phyloP scores from a whole-genome alignment of 2,329 filamentous ascomycete species.

The Cladosporium cucumerinum region DNA sequence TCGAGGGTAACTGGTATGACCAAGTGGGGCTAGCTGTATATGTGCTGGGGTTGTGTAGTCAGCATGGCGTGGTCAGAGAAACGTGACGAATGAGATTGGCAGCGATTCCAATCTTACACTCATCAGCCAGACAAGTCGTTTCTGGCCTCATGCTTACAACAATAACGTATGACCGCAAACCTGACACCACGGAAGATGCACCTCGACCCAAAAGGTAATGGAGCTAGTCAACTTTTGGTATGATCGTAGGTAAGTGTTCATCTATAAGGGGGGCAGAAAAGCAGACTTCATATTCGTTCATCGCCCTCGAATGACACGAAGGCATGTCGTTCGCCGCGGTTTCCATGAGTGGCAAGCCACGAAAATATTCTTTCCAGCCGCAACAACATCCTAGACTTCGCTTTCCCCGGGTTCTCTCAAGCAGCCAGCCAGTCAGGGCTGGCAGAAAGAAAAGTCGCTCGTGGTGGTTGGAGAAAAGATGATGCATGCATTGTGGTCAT shows the following conservation, averaged over 20 bases:
- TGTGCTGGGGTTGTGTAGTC: background rate
- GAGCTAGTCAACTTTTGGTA: slow-evolving; percentile 1
- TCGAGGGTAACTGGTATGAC: background rate
- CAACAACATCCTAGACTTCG: background rate
- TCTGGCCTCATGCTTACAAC: background rate
- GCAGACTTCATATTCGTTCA: background rate
- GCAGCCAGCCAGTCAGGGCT: background rate
- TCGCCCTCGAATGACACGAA: background rate
- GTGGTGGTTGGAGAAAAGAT: background rate
- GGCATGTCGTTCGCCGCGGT: background rate
- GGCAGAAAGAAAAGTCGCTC: background rate
- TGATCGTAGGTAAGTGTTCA: slow-evolving; percentile 10
- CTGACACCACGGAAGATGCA: background rate
- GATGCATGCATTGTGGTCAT: slow-evolving; percentile 11
- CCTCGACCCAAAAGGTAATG: background rate
- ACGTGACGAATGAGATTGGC: background rate
- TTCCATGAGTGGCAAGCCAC: background rate
- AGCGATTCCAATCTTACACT: background rate
- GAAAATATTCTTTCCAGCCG: background rate
- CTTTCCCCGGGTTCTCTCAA: background rate
- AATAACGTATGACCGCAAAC: background rate
- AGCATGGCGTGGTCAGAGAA: background rate
- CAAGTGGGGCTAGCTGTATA: background rate
- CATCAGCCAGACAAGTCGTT: background rate
- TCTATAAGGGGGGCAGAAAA: background rate